phyloP scores from a whole-genome alignment of 331 rosid species.

The Quercus tomentella region DNA sequence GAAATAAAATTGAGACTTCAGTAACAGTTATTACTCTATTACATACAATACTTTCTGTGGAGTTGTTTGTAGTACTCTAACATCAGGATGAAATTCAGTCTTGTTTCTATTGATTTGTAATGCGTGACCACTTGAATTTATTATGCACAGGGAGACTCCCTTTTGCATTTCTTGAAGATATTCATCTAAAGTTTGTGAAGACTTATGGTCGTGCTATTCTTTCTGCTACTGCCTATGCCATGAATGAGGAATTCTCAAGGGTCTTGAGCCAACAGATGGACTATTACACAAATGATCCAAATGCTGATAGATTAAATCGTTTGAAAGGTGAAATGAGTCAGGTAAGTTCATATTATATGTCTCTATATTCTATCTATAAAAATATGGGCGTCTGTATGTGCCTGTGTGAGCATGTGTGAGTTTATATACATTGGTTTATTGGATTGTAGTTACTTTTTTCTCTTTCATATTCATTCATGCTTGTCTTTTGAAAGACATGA shows the following conservation, averaged over 20 bases:
- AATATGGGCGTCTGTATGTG: no score
- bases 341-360: not conserved
- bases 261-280: slow-evolving; percentile 32
- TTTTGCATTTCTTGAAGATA: slow-evolving; percentile 33
- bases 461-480: no score
- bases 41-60: not conserved
- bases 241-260: slow-evolving; percentile 38
- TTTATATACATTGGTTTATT: no score
- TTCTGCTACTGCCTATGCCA: slow-evolving; percentile 30
- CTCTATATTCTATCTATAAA: no score
- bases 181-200: slow-evolving; percentile 28
- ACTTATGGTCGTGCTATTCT: slow-evolving; percentile 28
- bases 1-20: not conserved
- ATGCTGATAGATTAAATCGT: slow-evolving; percentile 29
- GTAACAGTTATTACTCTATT: not conserved
- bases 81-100: not conserved
- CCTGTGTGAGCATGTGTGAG: no score
- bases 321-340: slow-evolving; percentile 36
- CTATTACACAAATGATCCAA: slow-evolving; percentile 28
- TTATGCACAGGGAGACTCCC: slow-evolving; percentile 24
- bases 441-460: no score
- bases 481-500: no score
- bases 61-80: not conserved
- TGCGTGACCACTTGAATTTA: not conserved
- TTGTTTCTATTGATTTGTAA: not conserved